Percentiles rank a stretch among this genome's conserved stretches.
Evolutionary conservation across 805 yeast genomes (phyloP).

Genomic region (Metschnikowia kofuensis): DNA sequence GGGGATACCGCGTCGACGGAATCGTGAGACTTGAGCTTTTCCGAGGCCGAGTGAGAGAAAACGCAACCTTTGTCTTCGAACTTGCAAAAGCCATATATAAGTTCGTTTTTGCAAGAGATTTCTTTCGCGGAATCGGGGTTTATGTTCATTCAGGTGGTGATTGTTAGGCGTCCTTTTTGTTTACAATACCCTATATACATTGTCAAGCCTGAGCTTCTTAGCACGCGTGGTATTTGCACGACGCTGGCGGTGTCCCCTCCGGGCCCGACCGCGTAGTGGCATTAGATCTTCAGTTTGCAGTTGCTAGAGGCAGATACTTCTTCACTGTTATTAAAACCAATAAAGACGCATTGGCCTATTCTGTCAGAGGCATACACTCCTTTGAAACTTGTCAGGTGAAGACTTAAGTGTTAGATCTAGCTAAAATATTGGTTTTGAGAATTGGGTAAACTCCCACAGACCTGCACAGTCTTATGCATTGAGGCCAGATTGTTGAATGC

Average conservation of each 20-base stretch:
- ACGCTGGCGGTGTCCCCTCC: not conserved
- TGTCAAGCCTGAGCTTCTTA: not conserved
- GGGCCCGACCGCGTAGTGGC: too few relatives aligned
- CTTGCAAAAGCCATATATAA: constrained; percentile 85
- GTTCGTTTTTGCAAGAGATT: constrained; percentile 78
- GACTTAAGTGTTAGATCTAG: too few relatives aligned
- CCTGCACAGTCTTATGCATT: too few relatives aligned
- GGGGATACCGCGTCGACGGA: constrained; percentile 6
- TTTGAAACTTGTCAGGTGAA: too few relatives aligned
- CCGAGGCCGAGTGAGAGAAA: constrained; percentile 48
- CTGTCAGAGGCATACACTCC: too few relatives aligned
- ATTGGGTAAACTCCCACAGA: too few relatives aligned
- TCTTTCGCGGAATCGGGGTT: constrained; percentile 62
- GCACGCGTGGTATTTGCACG: constrained; percentile 5
- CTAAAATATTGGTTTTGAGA: too few relatives aligned
- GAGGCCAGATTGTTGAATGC: too few relatives aligned
- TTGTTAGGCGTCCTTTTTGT: not conserved
- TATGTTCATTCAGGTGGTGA: constrained; percentile 23
- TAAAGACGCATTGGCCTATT: too few relatives aligned
- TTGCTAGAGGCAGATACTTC: too few relatives aligned
- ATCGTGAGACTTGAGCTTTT: constrained; percentile 6
- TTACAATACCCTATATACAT: not conserved
- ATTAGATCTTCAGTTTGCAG: too few relatives aligned
- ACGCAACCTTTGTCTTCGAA: constrained; percentile 86
- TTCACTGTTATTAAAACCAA: too few relatives aligned